phyloP scores from a whole-genome alignment of 306 rosid species.

The Corylus americana region DNA sequence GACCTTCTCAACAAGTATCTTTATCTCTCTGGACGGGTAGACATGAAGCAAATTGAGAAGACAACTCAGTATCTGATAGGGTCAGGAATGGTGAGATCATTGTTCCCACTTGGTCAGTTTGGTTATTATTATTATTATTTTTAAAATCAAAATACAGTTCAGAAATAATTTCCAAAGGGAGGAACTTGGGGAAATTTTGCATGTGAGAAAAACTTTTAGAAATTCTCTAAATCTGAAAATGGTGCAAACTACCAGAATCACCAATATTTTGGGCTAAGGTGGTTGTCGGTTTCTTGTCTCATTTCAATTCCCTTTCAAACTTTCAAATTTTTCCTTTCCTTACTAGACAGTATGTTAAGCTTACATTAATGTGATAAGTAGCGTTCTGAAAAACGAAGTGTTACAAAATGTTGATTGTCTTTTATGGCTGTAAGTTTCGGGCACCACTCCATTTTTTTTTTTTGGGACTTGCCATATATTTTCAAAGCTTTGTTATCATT shows the following conservation, averaged over 20 bases:
- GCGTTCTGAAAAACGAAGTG: neutral
- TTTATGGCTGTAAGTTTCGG: neutral
- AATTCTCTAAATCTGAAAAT: neutral
- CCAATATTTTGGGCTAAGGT: neutral
- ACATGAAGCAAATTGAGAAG: constrained; percentile 59
- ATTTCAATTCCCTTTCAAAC: neutral
- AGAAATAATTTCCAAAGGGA: neutral
- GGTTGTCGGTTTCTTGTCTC: neutral
- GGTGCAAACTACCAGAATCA: neutral
- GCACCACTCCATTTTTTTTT: neutral
- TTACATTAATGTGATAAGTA: neutral
- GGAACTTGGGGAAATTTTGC: neutral
- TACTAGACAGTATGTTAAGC: neutral
- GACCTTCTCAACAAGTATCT: constrained; percentile 60
- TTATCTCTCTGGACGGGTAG: constrained; percentile 58
- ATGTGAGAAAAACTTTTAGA: neutral
- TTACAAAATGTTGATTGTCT: neutral
- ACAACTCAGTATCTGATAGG: constrained; percentile 58
- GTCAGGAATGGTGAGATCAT: constrained; percentile 57
- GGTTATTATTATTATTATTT: neutral
- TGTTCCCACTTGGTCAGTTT: neutral
- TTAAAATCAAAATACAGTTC: neutral
- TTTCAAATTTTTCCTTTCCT: neutral
- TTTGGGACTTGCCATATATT: neutral
- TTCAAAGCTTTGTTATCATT: neutral